Percentiles rank a stretch among this genome's conserved stretches.
phyloP scores from a whole-genome alignment of 2,329 filamentous ascomycete genomes.

The Akanthomyces lecanii region DNA sequence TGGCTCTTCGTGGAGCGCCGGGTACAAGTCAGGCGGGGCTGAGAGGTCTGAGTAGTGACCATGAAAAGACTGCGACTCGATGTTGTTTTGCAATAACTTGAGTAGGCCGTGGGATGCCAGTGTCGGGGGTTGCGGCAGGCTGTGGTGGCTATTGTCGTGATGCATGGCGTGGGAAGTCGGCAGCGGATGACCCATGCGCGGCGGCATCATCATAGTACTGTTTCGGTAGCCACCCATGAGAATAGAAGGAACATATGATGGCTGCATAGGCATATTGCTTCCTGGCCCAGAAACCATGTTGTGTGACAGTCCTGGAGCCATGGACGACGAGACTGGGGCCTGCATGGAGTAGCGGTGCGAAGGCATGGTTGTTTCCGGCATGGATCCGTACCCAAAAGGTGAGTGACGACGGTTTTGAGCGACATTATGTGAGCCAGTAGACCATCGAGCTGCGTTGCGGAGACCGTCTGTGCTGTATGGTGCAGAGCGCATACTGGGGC shows the following conservation, averaged over 20 bases:
- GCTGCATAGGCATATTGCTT: constrained; percentile 51
- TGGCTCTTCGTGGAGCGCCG: constrained; percentile 69
- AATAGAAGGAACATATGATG: constrained; percentile 32
- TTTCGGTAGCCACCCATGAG: constrained; percentile 36
- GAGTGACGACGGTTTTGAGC: constrained; percentile 51
- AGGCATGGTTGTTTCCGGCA: constrained; percentile 54
- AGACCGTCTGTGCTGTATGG: constrained; percentile 66
- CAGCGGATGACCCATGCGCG: constrained; percentile 47
- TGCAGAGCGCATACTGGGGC: constrained; percentile 62
- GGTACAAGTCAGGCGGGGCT: constrained; percentile 73
- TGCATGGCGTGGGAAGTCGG: constrained; percentile 31
- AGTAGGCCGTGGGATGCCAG: constrained; percentile 69
- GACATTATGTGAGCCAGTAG: constrained; percentile 67
- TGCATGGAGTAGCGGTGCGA: constrained; percentile 53
- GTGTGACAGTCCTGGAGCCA: constrained; percentile 5
- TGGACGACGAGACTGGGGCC: constrained; percentile 30
- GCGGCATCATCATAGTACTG: constrained; percentile 51
- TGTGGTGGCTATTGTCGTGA: constrained; percentile 37
- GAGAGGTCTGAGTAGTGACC: constrained; percentile 69
- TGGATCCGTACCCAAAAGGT: constrained; percentile 59
- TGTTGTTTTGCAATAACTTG: constrained; percentile 70
- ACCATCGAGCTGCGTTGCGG: constrained; percentile 70
- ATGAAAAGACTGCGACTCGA: constrained; percentile 62
- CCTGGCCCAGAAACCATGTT: constrained; percentile 24
- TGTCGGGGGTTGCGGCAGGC: constrained; percentile 55